Percentiles rank a stretch among this genome's conserved stretches.
Conservation (phyloP, 2,329 filamentous ascomycete species). For the Grosmannia clavigera region DNA sequence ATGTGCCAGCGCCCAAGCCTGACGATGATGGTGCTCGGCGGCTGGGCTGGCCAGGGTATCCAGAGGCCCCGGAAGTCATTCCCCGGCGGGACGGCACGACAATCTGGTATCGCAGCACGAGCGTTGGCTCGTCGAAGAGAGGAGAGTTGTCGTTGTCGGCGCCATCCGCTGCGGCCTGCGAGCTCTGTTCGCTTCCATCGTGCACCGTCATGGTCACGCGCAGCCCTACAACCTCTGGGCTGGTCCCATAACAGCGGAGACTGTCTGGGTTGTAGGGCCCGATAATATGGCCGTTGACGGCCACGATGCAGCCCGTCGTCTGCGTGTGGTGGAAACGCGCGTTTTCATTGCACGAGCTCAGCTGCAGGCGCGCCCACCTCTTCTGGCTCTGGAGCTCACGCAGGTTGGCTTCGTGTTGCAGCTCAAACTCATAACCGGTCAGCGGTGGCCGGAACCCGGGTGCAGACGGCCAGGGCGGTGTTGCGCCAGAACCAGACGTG, state of each 20-base stretch:
- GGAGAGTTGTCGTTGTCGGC: not conserved
- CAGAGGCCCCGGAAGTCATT: not conserved
- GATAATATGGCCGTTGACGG: conserved; percentile 11
- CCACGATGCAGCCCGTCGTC: conserved; percentile 12
- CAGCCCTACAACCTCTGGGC: conserved; percentile 9
- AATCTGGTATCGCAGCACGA: conserved; percentile 10
- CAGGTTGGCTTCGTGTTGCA: conserved; percentile 10
- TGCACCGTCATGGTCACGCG: conserved; percentile 13
- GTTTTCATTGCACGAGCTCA: conserved; percentile 13
- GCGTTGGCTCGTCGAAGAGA: not conserved
- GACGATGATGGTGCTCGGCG: not conserved
- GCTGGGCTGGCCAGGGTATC: not conserved
- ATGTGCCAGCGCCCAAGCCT: not conserved
- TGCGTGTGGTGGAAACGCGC: conserved; percentile 11
- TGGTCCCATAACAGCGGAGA: conserved; percentile 10
- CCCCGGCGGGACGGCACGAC: not conserved
- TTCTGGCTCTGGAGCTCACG: conserved; percentile 9
- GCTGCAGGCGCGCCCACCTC: conserved; percentile 10
- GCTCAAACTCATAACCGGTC: conserved; percentile 14
- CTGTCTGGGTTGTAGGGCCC: conserved; percentile 9
- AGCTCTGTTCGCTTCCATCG: not conserved
- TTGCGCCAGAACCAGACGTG: not conserved
- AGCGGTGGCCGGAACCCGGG: conserved; percentile 3
- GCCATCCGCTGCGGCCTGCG: not conserved
- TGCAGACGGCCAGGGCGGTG: not conserved